Evolutionary conservation across 176 grass and related monocot genomes (phyloP).

Genomic region (Paspalum vaginatum): DNA sequence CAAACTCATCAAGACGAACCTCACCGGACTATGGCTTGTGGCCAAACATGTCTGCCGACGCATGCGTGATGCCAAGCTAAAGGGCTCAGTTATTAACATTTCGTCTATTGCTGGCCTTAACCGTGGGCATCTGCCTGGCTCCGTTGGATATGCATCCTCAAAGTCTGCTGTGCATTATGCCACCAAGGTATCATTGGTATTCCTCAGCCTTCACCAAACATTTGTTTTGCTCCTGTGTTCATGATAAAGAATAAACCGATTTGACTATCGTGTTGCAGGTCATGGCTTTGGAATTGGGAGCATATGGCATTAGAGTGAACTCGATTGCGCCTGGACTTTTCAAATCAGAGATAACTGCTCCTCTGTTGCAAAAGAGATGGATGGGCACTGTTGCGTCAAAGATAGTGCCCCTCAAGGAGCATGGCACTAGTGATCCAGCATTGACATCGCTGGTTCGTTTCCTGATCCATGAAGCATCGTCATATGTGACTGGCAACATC

Average conservation of each 20-base stretch:
- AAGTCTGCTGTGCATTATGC: slow-evolving; percentile 70
- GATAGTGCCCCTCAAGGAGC: slow-evolving; percentile 61
- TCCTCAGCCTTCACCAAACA: neutral
- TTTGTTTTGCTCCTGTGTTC: neutral
- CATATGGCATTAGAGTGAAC: slow-evolving; percentile 77
- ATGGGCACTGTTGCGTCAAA: slow-evolving; percentile 58
- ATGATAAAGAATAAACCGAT: neutral
- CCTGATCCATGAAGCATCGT: slow-evolving; percentile 69
- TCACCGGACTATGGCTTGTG: slow-evolving; percentile 80
- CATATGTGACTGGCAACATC: slow-evolving; percentile 82
- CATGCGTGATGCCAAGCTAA: slow-evolving; percentile 68
- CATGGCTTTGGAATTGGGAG: slow-evolving; percentile 87
- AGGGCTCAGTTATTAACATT: slow-evolving; percentile 81
- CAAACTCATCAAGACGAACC: slow-evolving; percentile 76
- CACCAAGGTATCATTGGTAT: slow-evolving; percentile 60
- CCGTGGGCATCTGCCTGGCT: slow-evolving; percentile 66
- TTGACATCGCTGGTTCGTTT: slow-evolving; percentile 73
- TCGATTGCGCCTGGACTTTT: slow-evolving; percentile 82
- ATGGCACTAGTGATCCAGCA: slow-evolving; percentile 73
- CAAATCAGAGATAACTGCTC: slow-evolving; percentile 76
- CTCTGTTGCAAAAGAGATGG: slow-evolving; percentile 73
- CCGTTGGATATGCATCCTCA: slow-evolving; percentile 60
- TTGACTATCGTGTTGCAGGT: slow-evolving; percentile 43
- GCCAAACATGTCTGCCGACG: slow-evolving; percentile 76
- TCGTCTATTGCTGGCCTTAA: slow-evolving; percentile 69